phyloP scores from a whole-genome alignment of 768 basidiomycete species.

The Cystobasidium onofrii region DNA sequence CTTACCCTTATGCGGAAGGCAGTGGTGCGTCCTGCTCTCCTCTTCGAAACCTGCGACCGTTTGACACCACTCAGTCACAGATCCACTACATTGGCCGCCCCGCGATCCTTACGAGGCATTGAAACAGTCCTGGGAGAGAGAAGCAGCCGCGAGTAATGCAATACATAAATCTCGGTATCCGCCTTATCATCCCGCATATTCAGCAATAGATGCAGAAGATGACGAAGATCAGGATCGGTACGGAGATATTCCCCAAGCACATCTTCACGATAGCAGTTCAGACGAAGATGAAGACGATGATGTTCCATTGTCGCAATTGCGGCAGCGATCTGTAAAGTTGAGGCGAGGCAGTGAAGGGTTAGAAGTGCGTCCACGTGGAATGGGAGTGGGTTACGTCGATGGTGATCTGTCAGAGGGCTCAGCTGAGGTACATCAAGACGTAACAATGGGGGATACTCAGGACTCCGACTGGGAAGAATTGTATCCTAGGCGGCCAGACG shows the following conservation, averaged over 20 bases:
- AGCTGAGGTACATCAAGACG: neutral
- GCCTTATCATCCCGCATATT: conserved; percentile 42
- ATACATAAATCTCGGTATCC: conserved; percentile 34
- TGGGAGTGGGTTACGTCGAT: neutral
- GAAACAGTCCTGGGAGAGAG: neutral
- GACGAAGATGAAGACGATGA: conserved; percentile 28
- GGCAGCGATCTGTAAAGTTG: conserved; percentile 13
- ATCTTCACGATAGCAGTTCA: neutral
- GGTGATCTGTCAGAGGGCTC: neutral
- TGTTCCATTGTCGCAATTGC: conserved; percentile 30
- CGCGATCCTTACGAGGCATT: conserved; percentile 32
- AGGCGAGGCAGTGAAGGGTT: conserved; percentile 31
- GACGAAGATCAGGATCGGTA: neutral
- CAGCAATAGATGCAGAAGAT: conserved; percentile 38
- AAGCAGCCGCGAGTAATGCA: conserved; percentile 45
- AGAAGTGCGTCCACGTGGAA: conserved; percentile 22
- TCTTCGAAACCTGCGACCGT: neutral
- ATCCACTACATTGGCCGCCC: conserved; percentile 39
- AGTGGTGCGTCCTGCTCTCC: conserved; percentile 41
- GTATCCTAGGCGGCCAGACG: neutral
- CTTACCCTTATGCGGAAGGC: conserved; percentile 58
- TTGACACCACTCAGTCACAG: conserved; percentile 2
- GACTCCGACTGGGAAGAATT: conserved; percentile 6
- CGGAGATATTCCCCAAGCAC: neutral
- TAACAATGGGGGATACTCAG: neutral